These are phyloP conservation scores for Erodium moschatum DNA, from an alignment of 441 rosid species.

Conservation along the genomic window DNA sequence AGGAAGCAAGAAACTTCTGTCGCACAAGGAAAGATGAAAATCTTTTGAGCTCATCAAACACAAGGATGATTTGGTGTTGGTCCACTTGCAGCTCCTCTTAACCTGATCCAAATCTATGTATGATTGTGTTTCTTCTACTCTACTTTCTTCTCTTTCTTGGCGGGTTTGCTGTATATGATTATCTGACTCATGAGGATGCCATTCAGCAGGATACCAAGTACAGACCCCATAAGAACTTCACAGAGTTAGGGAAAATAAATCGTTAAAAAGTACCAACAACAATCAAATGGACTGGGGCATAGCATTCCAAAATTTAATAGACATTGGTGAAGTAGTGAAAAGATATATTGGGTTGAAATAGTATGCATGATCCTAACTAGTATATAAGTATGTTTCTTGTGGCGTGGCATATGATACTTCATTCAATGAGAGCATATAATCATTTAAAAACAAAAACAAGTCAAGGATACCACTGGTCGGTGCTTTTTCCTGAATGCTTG, in stretches of 20 bases:
- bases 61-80: too few relatives aligned
- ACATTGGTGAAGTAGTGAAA: not conserved
- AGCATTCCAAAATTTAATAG: not conserved
- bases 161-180: constrained; percentile 44
- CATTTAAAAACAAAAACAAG: constrained; percentile 18
- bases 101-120: not conserved
- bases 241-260: constrained; percentile 28
- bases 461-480: constrained; percentile 74
- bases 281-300: not conserved
- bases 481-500: constrained; percentile 86
- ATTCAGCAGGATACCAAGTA: constrained; percentile 53
- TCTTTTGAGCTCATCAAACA: too few relatives aligned
- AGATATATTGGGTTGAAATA: not conserved
- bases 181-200: constrained; percentile 83
- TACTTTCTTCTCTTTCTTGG: constrained; percentile 53
- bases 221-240: constrained; percentile 66
- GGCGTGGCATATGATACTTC: not conserved
- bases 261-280: not conserved
- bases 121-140: constrained; percentile 27
- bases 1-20: too few relatives aligned
- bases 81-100: not conserved
- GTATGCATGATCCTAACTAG: not conserved
- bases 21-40: too few relatives aligned
- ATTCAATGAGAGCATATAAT: constrained; percentile 5
- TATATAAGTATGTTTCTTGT: not conserved